phyloP scores from a whole-genome alignment of 2,329 filamentous ascomycete species.

The Escovopsis sp. region DNA sequence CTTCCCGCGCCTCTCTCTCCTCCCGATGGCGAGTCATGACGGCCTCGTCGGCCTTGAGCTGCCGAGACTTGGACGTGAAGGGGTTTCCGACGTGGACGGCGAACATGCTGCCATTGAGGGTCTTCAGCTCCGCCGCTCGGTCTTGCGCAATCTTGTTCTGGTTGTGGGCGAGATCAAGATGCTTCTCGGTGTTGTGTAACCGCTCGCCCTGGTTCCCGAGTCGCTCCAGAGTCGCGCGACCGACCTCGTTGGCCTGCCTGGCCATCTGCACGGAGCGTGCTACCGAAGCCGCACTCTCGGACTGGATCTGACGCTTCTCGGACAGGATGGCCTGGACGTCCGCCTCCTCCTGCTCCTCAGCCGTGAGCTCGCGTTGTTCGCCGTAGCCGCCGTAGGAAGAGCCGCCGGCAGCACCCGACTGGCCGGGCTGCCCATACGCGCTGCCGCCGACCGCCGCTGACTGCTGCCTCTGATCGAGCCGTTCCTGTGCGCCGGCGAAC shows the following conservation, averaged over 20 bases:
- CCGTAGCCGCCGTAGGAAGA: constrained; percentile 40
- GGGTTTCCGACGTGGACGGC: constrained; percentile 65
- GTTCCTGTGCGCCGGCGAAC: constrained; percentile 41
- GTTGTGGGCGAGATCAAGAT: constrained; percentile 65
- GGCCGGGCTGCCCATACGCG: constrained; percentile 12
- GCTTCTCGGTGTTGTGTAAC: constrained; percentile 68
- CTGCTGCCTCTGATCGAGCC: constrained; percentile 27
- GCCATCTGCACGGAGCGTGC: constrained; percentile 27
- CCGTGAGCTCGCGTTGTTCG: constrained; percentile 64
- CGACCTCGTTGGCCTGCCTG: constrained; percentile 36
- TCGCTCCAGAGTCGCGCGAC: constrained; percentile 55
- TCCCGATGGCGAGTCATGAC: constrained; percentile 54
- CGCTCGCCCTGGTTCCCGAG: constrained; percentile 68
- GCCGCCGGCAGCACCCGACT: constrained; percentile 13
- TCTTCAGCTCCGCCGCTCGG: constrained; percentile 70
- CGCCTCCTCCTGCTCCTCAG: constrained; percentile 60
- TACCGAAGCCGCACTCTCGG: constrained; percentile 44
- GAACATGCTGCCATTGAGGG: constrained; percentile 82
- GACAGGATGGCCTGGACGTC: constrained; percentile 49
- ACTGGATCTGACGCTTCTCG: constrained; percentile 53
- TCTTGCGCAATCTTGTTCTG: constrained; percentile 66
- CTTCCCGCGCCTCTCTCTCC: constrained; percentile 51
- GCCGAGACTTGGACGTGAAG: constrained; percentile 56
- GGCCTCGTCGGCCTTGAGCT: constrained; percentile 49
- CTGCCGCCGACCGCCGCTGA: constrained; percentile 6